These are phyloP conservation scores for Amauroascus niger DNA, from an alignment of 2,329 filamentous ascomycete genomes.

Conservation along the genomic window DNA sequence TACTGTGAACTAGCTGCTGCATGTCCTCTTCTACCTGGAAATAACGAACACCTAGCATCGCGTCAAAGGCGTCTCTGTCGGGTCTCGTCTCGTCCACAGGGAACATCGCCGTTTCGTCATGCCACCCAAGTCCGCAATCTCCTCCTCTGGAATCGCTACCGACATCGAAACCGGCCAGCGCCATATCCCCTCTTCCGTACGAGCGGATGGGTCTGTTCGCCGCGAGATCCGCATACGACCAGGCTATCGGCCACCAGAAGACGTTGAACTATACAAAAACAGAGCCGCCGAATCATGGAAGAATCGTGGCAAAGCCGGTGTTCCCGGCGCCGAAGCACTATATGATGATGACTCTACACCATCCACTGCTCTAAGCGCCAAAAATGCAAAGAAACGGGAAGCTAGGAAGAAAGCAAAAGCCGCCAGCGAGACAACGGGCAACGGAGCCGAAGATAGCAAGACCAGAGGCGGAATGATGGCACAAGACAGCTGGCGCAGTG, in stretches of 20 bases:
- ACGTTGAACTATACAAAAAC: slow-evolving; percentile 94
- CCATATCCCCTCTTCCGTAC: slow-evolving; percentile 76
- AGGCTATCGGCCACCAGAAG: slow-evolving; percentile 87
- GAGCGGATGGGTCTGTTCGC: slow-evolving; percentile 81
- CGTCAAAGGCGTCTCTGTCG: neutral
- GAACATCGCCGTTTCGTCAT: neutral
- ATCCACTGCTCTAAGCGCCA: slow-evolving; percentile 51
- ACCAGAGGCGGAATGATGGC: slow-evolving; percentile 1
- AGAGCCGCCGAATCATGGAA: slow-evolving; percentile 77
- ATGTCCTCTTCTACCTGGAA: too few relatives aligned
- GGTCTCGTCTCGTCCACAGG: too few relatives aligned
- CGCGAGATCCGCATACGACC: slow-evolving; percentile 91
- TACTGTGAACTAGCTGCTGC: too few relatives aligned
- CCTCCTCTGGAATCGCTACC: slow-evolving; percentile 60
- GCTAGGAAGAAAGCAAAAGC: slow-evolving; percentile 52
- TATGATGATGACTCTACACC: slow-evolving; percentile 44
- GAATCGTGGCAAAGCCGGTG: slow-evolving; percentile 57
- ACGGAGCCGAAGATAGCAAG: neutral
- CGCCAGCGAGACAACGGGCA: slow-evolving; percentile 22
- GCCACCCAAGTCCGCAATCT: slow-evolving; percentile 29
- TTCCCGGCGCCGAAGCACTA: slow-evolving; percentile 60
- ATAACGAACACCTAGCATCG: neutral
- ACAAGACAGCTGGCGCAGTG: slow-evolving; percentile 26
- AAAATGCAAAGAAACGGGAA: slow-evolving; percentile 75
- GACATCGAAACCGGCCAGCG: slow-evolving; percentile 68